Conservation (phyloP, 1,139 yeast species). For the Yamadazyma jaroonii region DNA sequence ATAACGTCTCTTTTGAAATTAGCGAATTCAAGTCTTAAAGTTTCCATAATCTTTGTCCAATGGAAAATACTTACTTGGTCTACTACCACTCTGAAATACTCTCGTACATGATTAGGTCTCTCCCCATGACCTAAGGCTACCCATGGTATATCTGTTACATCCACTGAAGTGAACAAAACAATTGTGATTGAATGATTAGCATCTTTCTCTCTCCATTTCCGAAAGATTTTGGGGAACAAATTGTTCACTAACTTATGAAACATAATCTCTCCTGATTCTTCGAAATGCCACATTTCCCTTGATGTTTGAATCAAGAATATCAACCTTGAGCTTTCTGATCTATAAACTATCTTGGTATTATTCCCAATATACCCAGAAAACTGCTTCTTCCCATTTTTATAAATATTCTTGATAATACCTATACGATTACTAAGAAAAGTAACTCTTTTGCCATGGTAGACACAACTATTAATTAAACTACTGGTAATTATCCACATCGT, state of each 20-base stretch:
- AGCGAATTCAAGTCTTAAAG: conserved; percentile 79
- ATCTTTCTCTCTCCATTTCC: conserved; percentile 80
- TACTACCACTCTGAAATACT: conserved; percentile 89
- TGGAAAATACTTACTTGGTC: conserved; percentile 85
- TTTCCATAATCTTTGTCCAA: conserved; percentile 93
- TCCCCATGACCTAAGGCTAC: conserved; percentile 66
- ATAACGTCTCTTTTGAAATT: conserved; percentile 73
- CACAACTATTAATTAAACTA: conserved; percentile 57
- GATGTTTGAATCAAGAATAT: conserved; percentile 85
- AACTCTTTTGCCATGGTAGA: conserved; percentile 64
- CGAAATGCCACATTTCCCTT: conserved; percentile 97
- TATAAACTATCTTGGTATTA: conserved; percentile 74
- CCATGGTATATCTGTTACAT: conserved; percentile 58
- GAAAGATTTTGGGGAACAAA: conserved; percentile 83
- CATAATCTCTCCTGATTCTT: conserved; percentile 91
- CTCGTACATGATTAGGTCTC: conserved; percentile 63
- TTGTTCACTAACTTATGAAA: conserved; percentile 91
- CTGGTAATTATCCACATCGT: conserved; percentile 90
- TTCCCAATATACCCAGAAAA: conserved; percentile 67
- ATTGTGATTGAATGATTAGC: conserved; percentile 92
- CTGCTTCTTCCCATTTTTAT: conserved; percentile 65
- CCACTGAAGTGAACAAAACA: conserved; percentile 82
- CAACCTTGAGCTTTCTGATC: conserved; percentile 87
- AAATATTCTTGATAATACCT: conserved; percentile 65
- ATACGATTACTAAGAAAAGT: conserved; percentile 58